These are phyloP conservation scores for Austropuccinia psidii DNA, from an alignment of 1,284 basidiomycete species.

Conservation along the genomic window DNA sequence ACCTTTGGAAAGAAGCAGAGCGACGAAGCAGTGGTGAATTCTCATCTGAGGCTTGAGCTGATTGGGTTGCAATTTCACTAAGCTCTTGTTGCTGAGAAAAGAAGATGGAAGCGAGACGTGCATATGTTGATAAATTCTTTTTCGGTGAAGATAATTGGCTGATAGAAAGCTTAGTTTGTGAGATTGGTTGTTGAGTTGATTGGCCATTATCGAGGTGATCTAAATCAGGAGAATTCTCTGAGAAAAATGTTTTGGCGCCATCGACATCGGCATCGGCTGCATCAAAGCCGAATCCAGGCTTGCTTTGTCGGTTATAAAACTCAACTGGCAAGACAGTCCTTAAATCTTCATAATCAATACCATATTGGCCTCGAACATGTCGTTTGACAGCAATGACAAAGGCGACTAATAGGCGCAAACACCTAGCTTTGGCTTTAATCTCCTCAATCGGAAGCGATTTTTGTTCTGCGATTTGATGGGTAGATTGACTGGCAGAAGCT, in stretches of 20 bases:
- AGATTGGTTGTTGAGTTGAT: background rate
- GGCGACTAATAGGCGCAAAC: constrained; percentile 40
- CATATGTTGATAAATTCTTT: background rate
- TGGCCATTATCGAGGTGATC: too few species aligned
- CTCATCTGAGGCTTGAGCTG: constrained; percentile 22
- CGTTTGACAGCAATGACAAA: constrained; percentile 43
- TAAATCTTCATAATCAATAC: constrained; percentile 43
- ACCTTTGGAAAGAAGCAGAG: constrained; percentile 12
- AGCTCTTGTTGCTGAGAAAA: constrained; percentile 38
- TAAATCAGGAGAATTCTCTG: background rate
- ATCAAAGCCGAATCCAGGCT: constrained; percentile 33
- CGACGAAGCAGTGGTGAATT: constrained; percentile 38
- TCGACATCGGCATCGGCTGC: constrained; percentile 30
- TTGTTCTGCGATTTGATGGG: constrained; percentile 5
- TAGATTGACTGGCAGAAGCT: background rate
- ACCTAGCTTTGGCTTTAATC: constrained; percentile 41
- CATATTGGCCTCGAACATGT: constrained; percentile 44
- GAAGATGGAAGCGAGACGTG: constrained; percentile 34
- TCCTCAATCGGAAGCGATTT: constrained; percentile 38
- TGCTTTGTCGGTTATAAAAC: constrained; percentile 31
- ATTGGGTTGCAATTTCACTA: background rate
- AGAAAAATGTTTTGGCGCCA: background rate
- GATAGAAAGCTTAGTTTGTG: background rate
- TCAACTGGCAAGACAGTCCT: constrained; percentile 14
- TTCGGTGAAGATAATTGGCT: background rate